Evolutionary conservation across 2,329 filamentous ascomycete genomes (phyloP).

Genomic region (Apiospora rasikravindrae): DNA sequence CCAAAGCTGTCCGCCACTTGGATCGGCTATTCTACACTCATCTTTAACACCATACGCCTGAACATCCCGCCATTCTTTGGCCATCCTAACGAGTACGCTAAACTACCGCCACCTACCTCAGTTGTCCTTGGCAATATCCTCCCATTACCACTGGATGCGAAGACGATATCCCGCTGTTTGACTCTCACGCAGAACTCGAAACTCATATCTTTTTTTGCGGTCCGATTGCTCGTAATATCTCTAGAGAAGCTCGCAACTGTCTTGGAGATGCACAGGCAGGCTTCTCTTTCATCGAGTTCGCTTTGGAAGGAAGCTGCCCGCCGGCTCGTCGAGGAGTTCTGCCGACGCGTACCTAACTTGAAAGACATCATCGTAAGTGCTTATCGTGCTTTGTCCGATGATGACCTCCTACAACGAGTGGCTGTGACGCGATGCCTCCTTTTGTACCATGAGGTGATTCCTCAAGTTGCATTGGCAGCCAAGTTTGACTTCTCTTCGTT

Average conservation of each 20-base stretch:
- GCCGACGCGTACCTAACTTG: constrained; percentile 77
- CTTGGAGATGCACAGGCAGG: constrained; percentile 63
- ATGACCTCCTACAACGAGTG: constrained; percentile 77
- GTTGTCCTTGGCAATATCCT: constrained; percentile 86
- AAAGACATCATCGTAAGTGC: constrained; percentile 79
- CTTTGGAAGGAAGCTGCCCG: constrained; percentile 74
- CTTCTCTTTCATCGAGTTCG: constrained; percentile 46
- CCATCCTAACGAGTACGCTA: constrained; percentile 63
- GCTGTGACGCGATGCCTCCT: constrained; percentile 78
- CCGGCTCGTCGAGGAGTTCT: constrained; percentile 75
- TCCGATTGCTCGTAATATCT: constrained; percentile 77
- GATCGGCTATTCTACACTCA: constrained; percentile 89
- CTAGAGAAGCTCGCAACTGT: constrained; percentile 77
- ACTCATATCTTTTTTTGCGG: constrained; percentile 82
- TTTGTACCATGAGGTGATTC: constrained; percentile 84
- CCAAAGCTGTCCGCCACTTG: constrained; percentile 92
- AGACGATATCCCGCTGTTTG: constrained; percentile 79
- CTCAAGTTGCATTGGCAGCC: constrained; percentile 78
- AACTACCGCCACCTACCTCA: constrained; percentile 76
- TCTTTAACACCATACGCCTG: constrained; percentile 81
- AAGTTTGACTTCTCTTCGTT: constrained; percentile 87
- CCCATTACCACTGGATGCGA: constrained; percentile 80
- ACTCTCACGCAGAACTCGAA: constrained; percentile 69
- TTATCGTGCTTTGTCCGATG: constrained; percentile 71
- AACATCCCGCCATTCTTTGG: constrained; percentile 77